Evolutionary conservation across 2,329 filamentous ascomycete genomes (phyloP), one percentile per base, ranked within the genome.

Genomic region (Ciborinia camelliae): DNA sequence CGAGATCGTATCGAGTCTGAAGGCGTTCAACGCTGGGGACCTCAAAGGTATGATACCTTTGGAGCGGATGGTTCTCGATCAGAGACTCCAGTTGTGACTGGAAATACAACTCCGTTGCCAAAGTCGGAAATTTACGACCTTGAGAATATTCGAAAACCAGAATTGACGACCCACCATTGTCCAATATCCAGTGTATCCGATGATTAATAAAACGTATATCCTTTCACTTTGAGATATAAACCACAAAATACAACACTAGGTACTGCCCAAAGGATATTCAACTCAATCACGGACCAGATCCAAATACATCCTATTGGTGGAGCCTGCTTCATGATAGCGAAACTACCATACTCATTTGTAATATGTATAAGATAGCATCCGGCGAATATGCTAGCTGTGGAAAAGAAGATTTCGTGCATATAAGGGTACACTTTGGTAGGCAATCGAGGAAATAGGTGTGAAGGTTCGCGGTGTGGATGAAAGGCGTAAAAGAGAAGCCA

Each of bases 271-370:
- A 81, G 73, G 48, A 96, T 79, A 63, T 91, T 84, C 78, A 97
- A 83, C 79, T 99, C 95, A 54, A 98, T 83, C 28, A 98, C 88
- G 39, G 90, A 87, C 92, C 94, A 98, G 5, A 98, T 84, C 93
- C 94, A 98, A 23, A 98, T 76, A 48, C 91, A 94, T 0, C 92
- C 95, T 18, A 97, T 76, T 6, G 92, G 88, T n/a, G 95, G 95
- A 0, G 92, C 90, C 68, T 86, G 87, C 79, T 97, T 96, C 91
- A 98, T 93, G 26, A 96, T 87, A 8, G 90, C 90, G 71, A 96
- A 86, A 73, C 97, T 98, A 5, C 89, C 86, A 69, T 87, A 85
- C 37, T 81, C 83, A 73, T 97, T 98, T 32, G 90, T 92, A 62
- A 93, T 86, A 70, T 90, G 81, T 57, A 98, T 88, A 68, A 97